These are phyloP conservation scores for Cytospora chrysosperma DNA, from an alignment of 2,329 filamentous ascomycete species.

Conservation along the genomic window DNA sequence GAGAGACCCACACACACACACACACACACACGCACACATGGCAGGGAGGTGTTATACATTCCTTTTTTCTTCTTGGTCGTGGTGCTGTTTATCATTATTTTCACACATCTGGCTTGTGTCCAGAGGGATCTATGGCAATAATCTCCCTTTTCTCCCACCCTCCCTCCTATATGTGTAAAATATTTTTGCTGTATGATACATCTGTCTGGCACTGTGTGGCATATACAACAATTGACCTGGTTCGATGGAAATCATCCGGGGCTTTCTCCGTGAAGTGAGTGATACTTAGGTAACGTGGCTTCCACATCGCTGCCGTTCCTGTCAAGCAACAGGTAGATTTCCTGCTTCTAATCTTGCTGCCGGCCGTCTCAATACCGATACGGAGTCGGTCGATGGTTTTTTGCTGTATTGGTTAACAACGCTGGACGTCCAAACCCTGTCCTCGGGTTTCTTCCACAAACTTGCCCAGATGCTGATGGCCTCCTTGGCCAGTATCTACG, in stretches of 20 bases:
- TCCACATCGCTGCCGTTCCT: neutral
- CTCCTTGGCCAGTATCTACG: too few relatives aligned
- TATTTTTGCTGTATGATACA: neutral
- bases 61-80: neutral
- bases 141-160: neutral
- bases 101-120: neutral
- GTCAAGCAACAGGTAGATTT: neutral
- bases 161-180: neutral
- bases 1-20: too few relatives aligned
- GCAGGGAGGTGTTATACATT: neutral
- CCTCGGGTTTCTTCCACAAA: neutral
- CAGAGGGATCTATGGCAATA: neutral
- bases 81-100: neutral
- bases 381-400: neutral
- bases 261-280: neutral
- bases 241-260: neutral
- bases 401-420: neutral
- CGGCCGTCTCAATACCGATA: neutral
- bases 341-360: neutral
- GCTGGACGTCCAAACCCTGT: neutral
- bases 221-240: neutral
- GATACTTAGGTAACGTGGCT: neutral
- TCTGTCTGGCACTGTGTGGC: neutral
- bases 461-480: too few relatives aligned
- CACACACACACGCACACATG: neutral